phyloP scores from a whole-genome alignment of 2,329 filamentous ascomycete species.

The Fusarium poae region DNA sequence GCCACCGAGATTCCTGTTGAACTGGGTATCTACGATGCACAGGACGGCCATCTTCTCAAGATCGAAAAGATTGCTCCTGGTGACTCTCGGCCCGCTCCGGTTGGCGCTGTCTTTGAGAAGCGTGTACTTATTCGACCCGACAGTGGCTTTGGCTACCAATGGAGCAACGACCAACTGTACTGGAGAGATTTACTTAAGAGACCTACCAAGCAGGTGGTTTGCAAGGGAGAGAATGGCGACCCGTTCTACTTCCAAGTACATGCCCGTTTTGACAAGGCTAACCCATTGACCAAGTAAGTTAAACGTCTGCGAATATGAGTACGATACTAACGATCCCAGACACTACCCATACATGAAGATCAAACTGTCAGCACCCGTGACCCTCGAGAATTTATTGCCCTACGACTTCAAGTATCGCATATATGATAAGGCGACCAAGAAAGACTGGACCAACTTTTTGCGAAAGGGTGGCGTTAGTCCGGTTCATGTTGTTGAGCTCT shows the following conservation, averaged over 20 bases:
- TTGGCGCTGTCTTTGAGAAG: constrained; percentile 92
- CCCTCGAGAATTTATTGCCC: constrained; percentile 92
- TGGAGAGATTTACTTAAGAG: constrained; percentile 92
- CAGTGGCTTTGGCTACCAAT: constrained; percentile 95
- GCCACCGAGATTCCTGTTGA: constrained; percentile 97
- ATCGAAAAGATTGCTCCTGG: constrained; percentile 98
- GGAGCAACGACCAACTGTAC: constrained; percentile 90
- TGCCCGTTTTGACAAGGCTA: constrained; percentile 84
- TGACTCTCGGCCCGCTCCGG: constrained; percentile 88
- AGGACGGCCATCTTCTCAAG: constrained; percentile 91
- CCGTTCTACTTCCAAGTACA: constrained; percentile 98
- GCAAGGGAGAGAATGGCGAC: constrained; percentile 86
- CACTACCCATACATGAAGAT: constrained; percentile 96
- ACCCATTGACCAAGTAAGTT: constrained; percentile 79
- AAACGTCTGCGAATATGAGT: rapidly evolving
- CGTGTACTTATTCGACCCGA: constrained; percentile 89
- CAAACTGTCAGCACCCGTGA: constrained; percentile 90
- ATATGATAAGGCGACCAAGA: constrained; percentile 98
- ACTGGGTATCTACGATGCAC: constrained; percentile 87
- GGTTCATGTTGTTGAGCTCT: constrained; percentile 96
- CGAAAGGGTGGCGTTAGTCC: constrained; percentile 97
- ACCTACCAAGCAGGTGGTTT: constrained; percentile 88
- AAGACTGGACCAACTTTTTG: constrained; percentile 98
- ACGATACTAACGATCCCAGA: constrained; percentile 56
- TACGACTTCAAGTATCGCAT: constrained; percentile 99